These are phyloP conservation scores for Pluteus cervinus DNA, from an alignment of 768 basidiomycete species.

Conservation along the genomic window DNA sequence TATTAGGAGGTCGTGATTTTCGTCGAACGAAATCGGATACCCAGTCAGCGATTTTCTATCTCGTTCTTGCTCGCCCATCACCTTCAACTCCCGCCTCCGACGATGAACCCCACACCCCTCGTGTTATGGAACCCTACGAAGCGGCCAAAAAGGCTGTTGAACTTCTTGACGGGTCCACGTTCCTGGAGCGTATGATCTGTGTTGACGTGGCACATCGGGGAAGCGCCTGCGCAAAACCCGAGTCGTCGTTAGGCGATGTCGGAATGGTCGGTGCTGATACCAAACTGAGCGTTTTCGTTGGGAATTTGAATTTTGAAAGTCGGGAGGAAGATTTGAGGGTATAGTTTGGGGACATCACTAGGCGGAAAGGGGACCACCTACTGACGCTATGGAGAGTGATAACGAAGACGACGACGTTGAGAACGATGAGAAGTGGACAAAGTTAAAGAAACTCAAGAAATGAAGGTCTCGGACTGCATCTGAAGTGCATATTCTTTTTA, in stretches of 20 bases:
- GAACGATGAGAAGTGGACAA: slow-evolving; percentile 16
- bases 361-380: slow-evolving; percentile 61
- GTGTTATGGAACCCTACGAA: slow-evolving; percentile 61
- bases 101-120: no score
- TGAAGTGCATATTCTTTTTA: no score
- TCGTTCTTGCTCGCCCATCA: no score
- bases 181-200: slow-evolving; percentile 73
- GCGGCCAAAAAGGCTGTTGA: slow-evolving; percentile 57
- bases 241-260: no score
- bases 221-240: no score
- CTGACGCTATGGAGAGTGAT: slow-evolving; percentile 15
- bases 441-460: no score
- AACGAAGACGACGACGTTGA: slow-evolving; percentile 16
- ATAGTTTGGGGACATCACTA: slow-evolving; percentile 81
- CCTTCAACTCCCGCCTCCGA: no score
- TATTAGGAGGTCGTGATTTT: no score
- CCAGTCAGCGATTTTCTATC: no score
- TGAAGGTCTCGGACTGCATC: no score
- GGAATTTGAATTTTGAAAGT: slow-evolving; percentile 87
- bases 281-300: slow-evolving; percentile 82
- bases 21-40: no score
- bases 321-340: slow-evolving; percentile 84
- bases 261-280: slow-evolving; percentile 44
- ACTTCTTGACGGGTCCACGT: slow-evolving; percentile 60
- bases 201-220: slow-evolving; percentile 56